Percentiles rank a stretch among this genome's conserved stretches.
Evolutionary conservation across 352 stramenopile species (phyloP).

Genomic region (Pythium grandisporangium): DNA sequence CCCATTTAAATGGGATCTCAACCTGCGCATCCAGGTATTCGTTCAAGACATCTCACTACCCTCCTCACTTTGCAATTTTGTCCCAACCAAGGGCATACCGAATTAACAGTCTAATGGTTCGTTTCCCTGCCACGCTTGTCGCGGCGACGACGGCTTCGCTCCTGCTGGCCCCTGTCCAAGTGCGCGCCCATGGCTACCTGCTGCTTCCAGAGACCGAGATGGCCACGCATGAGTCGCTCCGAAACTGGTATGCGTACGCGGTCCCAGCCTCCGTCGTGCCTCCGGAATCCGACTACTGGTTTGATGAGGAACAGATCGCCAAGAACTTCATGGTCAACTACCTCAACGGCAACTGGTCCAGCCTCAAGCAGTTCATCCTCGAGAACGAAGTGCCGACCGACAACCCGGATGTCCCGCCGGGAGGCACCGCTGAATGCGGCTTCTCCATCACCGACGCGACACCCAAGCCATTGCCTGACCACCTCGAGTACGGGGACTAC

Average conservation of each 20-base stretch:
- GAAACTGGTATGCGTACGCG: constrained; percentile 14
- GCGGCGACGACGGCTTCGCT: no score
- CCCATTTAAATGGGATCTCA: no score
- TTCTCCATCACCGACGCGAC: constrained; percentile 1
- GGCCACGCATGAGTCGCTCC: constrained; percentile 11
- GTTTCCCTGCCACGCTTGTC: no score
- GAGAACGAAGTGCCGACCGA: constrained; percentile 1
- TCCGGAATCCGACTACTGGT: constrained; percentile 12
- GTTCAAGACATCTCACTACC: no score
- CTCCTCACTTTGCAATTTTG: no score
- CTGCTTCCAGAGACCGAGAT: constrained; percentile 17
- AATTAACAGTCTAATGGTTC: no score
- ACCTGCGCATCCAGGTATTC: no score
- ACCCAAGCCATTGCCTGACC: constrained; percentile 2
- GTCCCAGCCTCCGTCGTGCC: constrained; percentile 6
- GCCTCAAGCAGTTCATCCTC: constrained; percentile 5
- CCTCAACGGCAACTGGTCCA: not conserved
- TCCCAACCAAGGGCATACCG: no score
- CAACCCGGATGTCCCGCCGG: not conserved
- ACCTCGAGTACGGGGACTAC: constrained; percentile 6
- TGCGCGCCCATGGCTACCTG: constrained; percentile 14
- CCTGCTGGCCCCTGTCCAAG: no score
- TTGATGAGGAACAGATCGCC: constrained; percentile 6
- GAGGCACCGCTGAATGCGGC: constrained; percentile 4
- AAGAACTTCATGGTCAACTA: constrained; percentile 7